Evolutionary conservation across 768 basidiomycete species (phyloP).

Genomic region (Paxillus involutus): DNA sequence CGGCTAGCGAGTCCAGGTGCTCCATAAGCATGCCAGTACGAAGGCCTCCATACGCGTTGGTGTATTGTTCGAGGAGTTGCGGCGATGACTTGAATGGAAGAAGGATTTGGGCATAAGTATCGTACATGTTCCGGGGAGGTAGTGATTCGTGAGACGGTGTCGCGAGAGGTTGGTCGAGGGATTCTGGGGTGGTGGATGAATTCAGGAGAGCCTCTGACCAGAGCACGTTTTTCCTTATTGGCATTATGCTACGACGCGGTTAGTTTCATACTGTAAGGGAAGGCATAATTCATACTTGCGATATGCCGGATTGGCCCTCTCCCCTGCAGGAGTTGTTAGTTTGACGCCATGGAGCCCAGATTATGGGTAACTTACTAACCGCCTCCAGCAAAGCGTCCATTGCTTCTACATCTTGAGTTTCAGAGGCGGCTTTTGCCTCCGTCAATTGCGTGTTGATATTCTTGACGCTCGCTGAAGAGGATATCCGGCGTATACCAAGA

Average conservation of each 20-base stretch:
- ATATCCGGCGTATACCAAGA: neutral
- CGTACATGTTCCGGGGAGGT: constrained; percentile 59
- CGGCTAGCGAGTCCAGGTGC: constrained; percentile 82
- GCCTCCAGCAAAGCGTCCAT: constrained; percentile 57
- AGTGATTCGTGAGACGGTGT: constrained; percentile 25
- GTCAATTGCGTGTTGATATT: constrained; percentile 5
- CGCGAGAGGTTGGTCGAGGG: constrained; percentile 11
- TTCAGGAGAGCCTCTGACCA: constrained; percentile 63
- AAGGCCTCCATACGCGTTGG: constrained; percentile 69
- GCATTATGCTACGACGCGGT: constrained; percentile 46
- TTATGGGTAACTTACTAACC: constrained; percentile 49
- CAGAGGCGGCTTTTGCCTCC: constrained; percentile 34
- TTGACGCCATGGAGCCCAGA: neutral
- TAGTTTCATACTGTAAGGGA: neutral
- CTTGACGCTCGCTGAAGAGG: neutral
- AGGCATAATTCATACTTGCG: constrained; percentile 40
- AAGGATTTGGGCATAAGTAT: constrained; percentile 66
- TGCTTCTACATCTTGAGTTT: constrained; percentile 56
- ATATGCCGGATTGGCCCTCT: constrained; percentile 52
- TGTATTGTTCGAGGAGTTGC: constrained; percentile 63
- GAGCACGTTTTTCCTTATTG: constrained; percentile 47
- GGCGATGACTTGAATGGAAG: constrained; percentile 65
- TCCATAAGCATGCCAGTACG: constrained; percentile 75
- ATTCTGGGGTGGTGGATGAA: constrained; percentile 24
- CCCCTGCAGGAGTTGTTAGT: constrained; percentile 32